Evolutionary conservation across 2,329 filamentous ascomycete genomes (phyloP), one percentile per base, ranked within the genome.

Genomic region (Aureobasidium sp.): DNA sequence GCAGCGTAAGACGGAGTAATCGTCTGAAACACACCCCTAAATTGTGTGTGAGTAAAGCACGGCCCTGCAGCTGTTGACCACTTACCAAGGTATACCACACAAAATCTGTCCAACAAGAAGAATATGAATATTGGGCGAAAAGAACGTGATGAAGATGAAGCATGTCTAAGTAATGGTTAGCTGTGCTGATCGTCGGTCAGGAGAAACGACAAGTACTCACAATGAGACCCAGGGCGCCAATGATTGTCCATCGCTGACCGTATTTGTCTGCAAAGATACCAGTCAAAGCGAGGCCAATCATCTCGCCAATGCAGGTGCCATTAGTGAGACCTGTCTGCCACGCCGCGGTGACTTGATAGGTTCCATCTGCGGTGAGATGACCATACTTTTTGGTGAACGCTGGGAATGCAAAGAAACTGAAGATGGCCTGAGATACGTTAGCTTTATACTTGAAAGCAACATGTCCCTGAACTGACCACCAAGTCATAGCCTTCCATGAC

Each of bases 221-320:
- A 73, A 73, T 85, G 71, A 67, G 79, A 37, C 78, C 68, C 56
- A 89, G 77, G 39, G 82, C 84, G 22, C 68, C 76, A 62, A 88
- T 82, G 65, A 89, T 80, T 20, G 84, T 87, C 70, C 82, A 69
- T 39, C 65, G 64, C 62, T 68, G 72, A 11, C 71, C 71, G 17
- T 67, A 66, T n/a, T 66, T 60, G 72, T 89, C 85, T 17, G 85
- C 84, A 51, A 87, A 73, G 71, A 79, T 84, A 41, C 87, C 87
- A 69, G 87, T 87, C 70, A 88, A 77, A 66, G 87, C 74, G 51
- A 89, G 78, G 15, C 87, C 87, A 55, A 89, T 78, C 55, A 90
- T 84, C 70, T 87, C 84, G 47, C 87, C 87, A 22, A 81, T 79
- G 61, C 81, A 78, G 55, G 81, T 81, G 31, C 82, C 84, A 62